Conservation (phyloP, 495 filamentous ascomycete species). For the Aspergillus diversus region DNA sequence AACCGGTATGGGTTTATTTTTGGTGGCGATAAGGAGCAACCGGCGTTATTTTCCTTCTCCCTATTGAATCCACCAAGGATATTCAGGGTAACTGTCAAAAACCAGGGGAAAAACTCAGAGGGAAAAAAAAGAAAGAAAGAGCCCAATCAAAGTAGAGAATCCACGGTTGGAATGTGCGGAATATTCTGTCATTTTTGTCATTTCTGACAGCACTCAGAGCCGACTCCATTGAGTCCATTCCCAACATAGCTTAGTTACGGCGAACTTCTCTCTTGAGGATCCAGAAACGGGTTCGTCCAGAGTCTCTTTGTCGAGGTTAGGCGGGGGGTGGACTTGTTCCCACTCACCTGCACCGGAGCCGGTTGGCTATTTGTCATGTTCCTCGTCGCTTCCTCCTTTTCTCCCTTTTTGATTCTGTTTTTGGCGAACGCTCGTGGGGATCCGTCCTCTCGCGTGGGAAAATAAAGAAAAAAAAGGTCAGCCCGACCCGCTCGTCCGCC, state of each 20-base stretch:
- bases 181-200: neutral
- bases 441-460: constrained; percentile 26
- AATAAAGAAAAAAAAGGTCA: constrained; percentile 3
- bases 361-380: constrained; percentile 13
- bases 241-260: neutral
- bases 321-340: neutral
- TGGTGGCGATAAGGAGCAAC: too few relatives aligned
- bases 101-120: neutral
- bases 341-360: neutral
- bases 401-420: neutral
- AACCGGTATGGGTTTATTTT: too few relatives aligned
- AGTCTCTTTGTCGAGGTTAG: constrained; percentile 3
- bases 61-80: too few relatives aligned
- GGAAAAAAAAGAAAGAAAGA: neutral
- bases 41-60: too few relatives aligned
- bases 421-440: constrained; percentile 19
- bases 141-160: neutral
- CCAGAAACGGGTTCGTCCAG: neutral
- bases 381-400: neutral
- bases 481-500: constrained; percentile 16
- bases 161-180: neutral
- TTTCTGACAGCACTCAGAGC: constrained; percentile 2
- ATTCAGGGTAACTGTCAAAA: too few relatives aligned
- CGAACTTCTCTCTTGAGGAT: neutral
- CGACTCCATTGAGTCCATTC: neutral